Evolutionary conservation across 2,329 filamentous ascomycete genomes (phyloP).

Genomic region (Stachybotrys chartarum): DNA sequence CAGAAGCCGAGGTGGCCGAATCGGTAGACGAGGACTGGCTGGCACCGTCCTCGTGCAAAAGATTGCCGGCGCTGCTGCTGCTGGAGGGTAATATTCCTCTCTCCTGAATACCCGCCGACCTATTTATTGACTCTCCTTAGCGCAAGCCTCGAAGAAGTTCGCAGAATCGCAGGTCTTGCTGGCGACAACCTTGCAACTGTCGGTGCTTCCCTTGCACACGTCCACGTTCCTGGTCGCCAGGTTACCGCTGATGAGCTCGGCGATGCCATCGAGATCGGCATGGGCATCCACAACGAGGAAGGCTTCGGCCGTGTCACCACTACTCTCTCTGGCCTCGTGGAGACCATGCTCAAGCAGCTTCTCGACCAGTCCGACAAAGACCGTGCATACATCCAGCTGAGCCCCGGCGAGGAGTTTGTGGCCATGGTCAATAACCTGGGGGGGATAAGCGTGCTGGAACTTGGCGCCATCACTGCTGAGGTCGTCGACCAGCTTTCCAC

Average conservation of each 20-base stretch:
- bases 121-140: not conserved
- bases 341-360: constrained; percentile 59
- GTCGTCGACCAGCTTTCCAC: constrained; percentile 9
- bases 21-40: constrained; percentile 6
- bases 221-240: constrained; percentile 45
- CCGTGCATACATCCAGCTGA: constrained; percentile 43
- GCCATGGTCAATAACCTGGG: constrained; percentile 14
- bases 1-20: constrained; percentile 1
- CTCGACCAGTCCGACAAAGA: constrained; percentile 47
- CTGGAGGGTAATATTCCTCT: constrained; percentile 7
- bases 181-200: constrained; percentile 44
- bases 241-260: constrained; percentile 25
- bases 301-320: constrained; percentile 38
- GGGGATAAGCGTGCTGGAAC: constrained; percentile 11
- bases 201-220: constrained; percentile 43
- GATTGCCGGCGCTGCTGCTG: constrained; percentile 24
- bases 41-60: constrained; percentile 5
- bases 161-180: constrained; percentile 30
- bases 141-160: constrained; percentile 33
- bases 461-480: constrained; percentile 11
- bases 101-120: not conserved
- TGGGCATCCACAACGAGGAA: constrained; percentile 14
- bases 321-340: constrained; percentile 40
- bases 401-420: constrained; percentile 23
- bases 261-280: constrained; percentile 51